A percentile compares a stretch with the other conserved stretches of the same genome.
phyloP scores from a whole-genome alignment of 1,284 basidiomycete species.

The Apiotrichum porosum region DNA sequence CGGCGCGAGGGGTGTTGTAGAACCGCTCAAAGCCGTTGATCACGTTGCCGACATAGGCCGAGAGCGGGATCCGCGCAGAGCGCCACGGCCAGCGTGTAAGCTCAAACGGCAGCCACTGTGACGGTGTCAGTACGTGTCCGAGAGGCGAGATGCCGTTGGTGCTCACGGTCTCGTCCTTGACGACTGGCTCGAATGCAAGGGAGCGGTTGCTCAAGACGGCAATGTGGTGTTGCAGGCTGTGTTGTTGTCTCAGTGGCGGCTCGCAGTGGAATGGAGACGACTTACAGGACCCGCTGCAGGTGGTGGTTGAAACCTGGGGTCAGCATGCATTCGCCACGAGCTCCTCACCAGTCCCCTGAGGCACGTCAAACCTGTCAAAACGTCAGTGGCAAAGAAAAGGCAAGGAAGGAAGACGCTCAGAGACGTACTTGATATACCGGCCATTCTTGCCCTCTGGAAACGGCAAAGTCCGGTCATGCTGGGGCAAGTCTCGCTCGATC shows the following conservation, averaged over 20 bases:
- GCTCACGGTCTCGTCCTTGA: conserved; percentile 35
- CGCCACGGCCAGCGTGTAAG: conserved; percentile 37
- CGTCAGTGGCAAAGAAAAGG: neutral
- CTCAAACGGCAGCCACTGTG: conserved; percentile 26
- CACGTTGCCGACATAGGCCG: conserved; percentile 37
- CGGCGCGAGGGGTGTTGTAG: conserved; percentile 34
- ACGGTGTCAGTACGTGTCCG: neutral
- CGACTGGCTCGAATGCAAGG: conserved; percentile 41
- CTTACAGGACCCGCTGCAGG: conserved; percentile 29
- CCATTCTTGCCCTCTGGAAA: conserved; percentile 31
- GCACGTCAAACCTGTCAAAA: conserved; percentile 37
- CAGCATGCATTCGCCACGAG: neutral
- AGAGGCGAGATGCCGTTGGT: neutral
- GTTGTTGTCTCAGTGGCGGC: neutral
- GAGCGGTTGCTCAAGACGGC: conserved; percentile 39
- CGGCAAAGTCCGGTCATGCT: conserved; percentile 17
- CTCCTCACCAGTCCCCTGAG: conserved; percentile 30
- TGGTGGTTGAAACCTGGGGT: conserved; percentile 33
- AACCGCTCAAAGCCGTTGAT: conserved; percentile 41
- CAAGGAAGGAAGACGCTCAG: neutral
- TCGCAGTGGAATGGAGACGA: neutral
- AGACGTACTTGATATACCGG: conserved; percentile 37
- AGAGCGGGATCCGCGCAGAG: conserved; percentile 37
- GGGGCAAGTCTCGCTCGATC: conserved; percentile 13
- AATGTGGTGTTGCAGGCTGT: conserved; percentile 43